These are phyloP conservation scores for Musa itinerans DNA, from an alignment of 176 grass and related monocot genomes.

Conservation along the genomic window DNA sequence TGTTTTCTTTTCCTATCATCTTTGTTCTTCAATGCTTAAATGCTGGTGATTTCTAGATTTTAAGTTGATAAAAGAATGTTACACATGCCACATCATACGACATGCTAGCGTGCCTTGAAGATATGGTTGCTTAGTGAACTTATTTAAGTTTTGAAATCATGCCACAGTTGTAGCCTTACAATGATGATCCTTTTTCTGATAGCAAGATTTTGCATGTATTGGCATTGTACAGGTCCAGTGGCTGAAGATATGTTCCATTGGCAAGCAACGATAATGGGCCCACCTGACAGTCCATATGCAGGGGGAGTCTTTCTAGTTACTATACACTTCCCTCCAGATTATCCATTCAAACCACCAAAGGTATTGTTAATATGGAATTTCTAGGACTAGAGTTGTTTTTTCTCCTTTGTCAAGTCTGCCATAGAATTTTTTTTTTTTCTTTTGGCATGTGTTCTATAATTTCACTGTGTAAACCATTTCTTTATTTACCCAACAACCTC, in stretches of 20 bases:
- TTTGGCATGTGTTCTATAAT: not conserved
- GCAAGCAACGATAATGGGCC: slow-evolving; percentile 79
- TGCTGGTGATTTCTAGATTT: not conserved
- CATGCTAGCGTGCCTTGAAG: too few species aligned
- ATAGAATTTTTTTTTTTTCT: not conserved
- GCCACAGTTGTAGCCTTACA: too few species aligned
- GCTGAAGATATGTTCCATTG: slow-evolving; percentile 76
- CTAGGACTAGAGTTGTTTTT: not conserved
- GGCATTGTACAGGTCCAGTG: slow-evolving; percentile 47
- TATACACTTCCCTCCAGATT: slow-evolving; percentile 78
- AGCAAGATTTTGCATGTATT: not conserved
- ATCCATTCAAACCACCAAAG: slow-evolving; percentile 76
- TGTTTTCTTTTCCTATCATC: not conserved
- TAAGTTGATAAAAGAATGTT: too few species aligned
- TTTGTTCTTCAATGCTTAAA: not conserved
- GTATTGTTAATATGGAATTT: slow-evolving; percentile 11
- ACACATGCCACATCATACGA: too few species aligned
- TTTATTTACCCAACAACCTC: too few species aligned
- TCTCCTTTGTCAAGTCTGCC: not conserved
- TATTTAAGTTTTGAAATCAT: too few species aligned
- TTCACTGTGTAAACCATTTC: not conserved
- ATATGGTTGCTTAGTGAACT: too few species aligned
- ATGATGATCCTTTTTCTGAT: not conserved
- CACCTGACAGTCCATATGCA: slow-evolving; percentile 66
- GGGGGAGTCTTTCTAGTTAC: slow-evolving; percentile 71